Conservation (phyloP, 192 early-diverging fungal genomes). For the Coemansia sp. region DNA sequence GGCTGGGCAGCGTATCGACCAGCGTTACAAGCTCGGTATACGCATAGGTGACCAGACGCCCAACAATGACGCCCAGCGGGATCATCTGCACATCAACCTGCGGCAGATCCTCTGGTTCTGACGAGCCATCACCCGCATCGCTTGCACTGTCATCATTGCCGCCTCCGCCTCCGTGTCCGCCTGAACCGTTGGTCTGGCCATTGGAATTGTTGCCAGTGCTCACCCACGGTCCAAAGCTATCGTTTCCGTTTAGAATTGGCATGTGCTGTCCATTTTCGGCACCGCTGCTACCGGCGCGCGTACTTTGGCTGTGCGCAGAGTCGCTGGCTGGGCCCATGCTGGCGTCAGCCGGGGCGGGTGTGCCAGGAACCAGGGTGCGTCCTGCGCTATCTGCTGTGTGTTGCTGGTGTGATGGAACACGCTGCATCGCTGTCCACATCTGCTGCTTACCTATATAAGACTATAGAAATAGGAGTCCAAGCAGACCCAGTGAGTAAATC, state of each 20-base stretch:
- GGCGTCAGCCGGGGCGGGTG: slow-evolving; percentile 6
- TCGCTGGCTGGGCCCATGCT: slow-evolving; percentile 1
- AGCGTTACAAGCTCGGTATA: slow-evolving; percentile 67
- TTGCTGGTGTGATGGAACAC: slow-evolving; percentile 30
- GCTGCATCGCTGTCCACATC: slow-evolving; percentile 47
- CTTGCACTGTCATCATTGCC: slow-evolving; percentile 6
- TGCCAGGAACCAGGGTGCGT: slow-evolving; percentile 24
- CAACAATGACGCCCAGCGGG: slow-evolving; percentile 59
- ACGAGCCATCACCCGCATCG: slow-evolving; percentile 5
- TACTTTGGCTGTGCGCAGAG: slow-evolving; percentile 5
- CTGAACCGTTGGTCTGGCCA: slow-evolving; percentile 1
- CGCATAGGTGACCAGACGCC: slow-evolving; percentile 63
- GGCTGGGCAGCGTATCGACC: slow-evolving; percentile 64
- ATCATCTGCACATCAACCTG: slow-evolving; percentile 65
- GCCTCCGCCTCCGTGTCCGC: slow-evolving; percentile 1
- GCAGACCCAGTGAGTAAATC: background rate
- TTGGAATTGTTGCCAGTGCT: background rate
- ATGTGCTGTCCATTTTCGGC: background rate
- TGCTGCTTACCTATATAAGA: background rate
- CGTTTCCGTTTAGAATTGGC: background rate
- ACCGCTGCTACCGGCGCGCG: background rate
- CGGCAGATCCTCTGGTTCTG: slow-evolving; percentile 50
- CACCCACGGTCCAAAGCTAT: background rate
- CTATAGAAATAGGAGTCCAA: background rate
- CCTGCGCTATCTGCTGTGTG: slow-evolving; percentile 18